A percentile compares a stretch with the other conserved stretches of the same genome.
phyloP scores from a whole-genome alignment of 2,329 filamentous ascomycete genomes.

The Alternaria triticina region DNA sequence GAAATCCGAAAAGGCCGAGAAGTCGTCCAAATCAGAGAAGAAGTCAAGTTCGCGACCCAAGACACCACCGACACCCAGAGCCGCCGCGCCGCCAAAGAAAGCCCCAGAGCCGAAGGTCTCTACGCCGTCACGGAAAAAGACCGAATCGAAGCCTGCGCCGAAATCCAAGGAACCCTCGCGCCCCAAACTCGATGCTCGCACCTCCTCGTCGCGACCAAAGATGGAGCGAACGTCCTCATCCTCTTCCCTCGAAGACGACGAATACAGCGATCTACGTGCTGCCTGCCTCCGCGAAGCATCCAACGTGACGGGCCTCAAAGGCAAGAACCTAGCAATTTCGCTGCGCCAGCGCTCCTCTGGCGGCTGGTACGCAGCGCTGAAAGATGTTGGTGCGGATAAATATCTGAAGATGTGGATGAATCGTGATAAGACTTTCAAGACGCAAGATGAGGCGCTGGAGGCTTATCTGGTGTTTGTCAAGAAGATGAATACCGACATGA shows the following conservation, averaged over 20 bases:
- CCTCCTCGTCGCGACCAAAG: constrained; percentile 10
- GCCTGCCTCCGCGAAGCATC: constrained; percentile 17
- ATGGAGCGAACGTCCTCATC: constrained; percentile 3
- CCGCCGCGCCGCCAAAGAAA: constrained; percentile 7
- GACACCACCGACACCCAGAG: constrained; percentile 8
- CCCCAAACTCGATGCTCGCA: constrained; percentile 6
- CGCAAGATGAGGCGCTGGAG: constrained; percentile 32
- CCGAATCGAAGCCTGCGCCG: constrained; percentile 2
- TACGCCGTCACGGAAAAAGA: constrained; percentile 2
- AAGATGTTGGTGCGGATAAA: constrained; percentile 32
- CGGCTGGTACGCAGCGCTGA: constrained; percentile 36
- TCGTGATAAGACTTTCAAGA: constrained; percentile 28
- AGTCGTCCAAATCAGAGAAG: constrained; percentile 1
- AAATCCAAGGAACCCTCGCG: constrained; percentile 5
- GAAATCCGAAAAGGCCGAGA: constrained; percentile 4
- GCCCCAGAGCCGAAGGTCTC: constrained; percentile 5
- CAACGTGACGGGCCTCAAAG: constrained; percentile 31
- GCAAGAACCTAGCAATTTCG: constrained; percentile 26
- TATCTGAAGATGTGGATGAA: constrained; percentile 43
- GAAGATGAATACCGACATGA: constrained; percentile 29
- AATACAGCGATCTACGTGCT: constrained; percentile 9
- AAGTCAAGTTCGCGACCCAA: constrained; percentile 15
- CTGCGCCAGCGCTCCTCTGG: constrained; percentile 29
- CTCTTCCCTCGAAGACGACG: constrained; percentile 6
- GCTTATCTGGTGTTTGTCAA: constrained; percentile 32